Conservation (phyloP, 2,329 filamentous ascomycete genomes). For the Dactylellina cionopaga region DNA sequence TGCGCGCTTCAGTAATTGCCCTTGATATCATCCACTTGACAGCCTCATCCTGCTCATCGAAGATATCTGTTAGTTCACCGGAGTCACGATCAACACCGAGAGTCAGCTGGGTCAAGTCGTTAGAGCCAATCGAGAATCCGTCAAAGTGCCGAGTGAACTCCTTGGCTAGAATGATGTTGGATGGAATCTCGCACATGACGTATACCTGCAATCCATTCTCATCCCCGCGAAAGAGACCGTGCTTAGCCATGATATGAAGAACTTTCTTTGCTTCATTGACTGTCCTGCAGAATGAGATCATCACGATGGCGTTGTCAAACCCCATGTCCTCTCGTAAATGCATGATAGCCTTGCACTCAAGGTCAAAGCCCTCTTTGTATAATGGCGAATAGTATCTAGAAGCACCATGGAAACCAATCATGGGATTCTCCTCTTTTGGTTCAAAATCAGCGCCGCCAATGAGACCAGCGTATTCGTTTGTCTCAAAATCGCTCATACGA, state of each 20-base stretch:
- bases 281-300: conserved; percentile 62
- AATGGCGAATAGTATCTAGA: conserved; percentile 62
- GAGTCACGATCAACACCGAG: conserved; percentile 62
- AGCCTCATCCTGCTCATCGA: conserved; percentile 61
- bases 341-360: conserved; percentile 61
- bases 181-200: conserved; percentile 63
- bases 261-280: conserved; percentile 60
- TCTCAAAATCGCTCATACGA: conserved; percentile 62
- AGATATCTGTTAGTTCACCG: conserved; percentile 59
- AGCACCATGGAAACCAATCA: conserved; percentile 62
- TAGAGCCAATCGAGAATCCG: conserved; percentile 62
- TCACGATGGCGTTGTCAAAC: conserved; percentile 60
- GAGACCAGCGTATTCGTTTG: conserved; percentile 62
- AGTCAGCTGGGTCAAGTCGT: conserved; percentile 62
- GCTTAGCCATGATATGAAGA: conserved; percentile 60
- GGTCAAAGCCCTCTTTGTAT: conserved; percentile 61
- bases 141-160: conserved; percentile 61
- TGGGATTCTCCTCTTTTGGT: conserved; percentile 61
- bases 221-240: conserved; percentile 60
- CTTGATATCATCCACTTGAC: conserved; percentile 61
- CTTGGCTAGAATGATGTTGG: conserved; percentile 61
- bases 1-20: conserved; percentile 58
- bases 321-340: conserved; percentile 61
- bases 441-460: conserved; percentile 62
- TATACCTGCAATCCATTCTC: conserved; percentile 61